phyloP scores from a whole-genome alignment of 2,329 filamentous ascomycete genomes.

The Onygena corvina region DNA sequence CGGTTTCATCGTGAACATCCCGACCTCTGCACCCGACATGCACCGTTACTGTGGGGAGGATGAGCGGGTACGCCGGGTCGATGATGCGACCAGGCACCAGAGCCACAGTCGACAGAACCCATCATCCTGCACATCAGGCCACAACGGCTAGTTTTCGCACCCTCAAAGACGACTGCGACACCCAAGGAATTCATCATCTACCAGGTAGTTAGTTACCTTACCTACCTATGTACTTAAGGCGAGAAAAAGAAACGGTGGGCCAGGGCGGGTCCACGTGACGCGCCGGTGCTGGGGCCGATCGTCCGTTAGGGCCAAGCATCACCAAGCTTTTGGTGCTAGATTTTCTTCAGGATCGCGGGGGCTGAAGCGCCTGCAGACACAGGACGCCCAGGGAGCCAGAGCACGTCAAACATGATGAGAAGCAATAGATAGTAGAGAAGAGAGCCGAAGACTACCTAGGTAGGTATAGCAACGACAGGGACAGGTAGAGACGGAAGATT shows the following conservation, averaged over 20 bases:
- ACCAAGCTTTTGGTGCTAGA: conserved; percentile 6
- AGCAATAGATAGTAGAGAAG: background rate
- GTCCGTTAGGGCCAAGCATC: background rate
- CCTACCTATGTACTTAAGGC: too few relatives aligned
- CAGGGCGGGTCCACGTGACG: background rate
- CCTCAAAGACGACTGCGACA: too few relatives aligned
- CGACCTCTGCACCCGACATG: background rate
- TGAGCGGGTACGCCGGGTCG: background rate
- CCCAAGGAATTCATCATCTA: too few relatives aligned
- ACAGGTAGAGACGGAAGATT: background rate
- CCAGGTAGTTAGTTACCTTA: too few relatives aligned
- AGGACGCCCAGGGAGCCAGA: background rate
- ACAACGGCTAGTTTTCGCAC: too few relatives aligned
- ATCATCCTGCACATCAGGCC: too few relatives aligned
- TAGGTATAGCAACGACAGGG: background rate
- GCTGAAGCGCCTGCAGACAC: background rate
- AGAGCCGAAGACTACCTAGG: too few relatives aligned
- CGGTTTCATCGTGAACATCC: conserved; percentile 3
- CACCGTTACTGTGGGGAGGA: background rate
- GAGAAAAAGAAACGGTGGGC: background rate
- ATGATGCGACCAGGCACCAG: too few relatives aligned
- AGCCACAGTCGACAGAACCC: too few relatives aligned
- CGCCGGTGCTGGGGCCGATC: background rate
- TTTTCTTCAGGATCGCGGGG: conserved; percentile 1
- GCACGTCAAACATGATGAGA: background rate